Evolutionary conservation across 768 basidiomycete species (phyloP).

Genomic region (Psilocybe subaeruginosa): DNA sequence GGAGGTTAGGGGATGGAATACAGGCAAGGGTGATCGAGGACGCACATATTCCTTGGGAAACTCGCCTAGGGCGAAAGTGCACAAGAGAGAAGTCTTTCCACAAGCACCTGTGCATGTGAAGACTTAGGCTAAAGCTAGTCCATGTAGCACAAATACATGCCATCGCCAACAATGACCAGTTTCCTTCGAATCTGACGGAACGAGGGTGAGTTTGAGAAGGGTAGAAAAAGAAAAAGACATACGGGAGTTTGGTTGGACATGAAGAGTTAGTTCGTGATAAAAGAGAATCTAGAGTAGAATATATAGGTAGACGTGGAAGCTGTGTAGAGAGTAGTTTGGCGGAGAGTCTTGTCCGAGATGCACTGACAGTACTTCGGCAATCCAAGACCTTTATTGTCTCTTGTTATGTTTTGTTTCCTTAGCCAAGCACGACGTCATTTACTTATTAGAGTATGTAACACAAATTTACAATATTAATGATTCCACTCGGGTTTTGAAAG

Average conservation of each 20-base stretch:
- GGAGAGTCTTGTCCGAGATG: constrained; percentile 17
- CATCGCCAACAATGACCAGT: constrained; percentile 96
- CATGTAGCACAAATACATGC: constrained; percentile 46
- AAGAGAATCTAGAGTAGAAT: constrained; percentile 18
- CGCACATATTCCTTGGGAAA: constrained; percentile 96
- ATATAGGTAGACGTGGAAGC: constrained; percentile 21
- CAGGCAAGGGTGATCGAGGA: constrained; percentile 24
- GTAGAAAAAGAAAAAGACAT: constrained; percentile 12
- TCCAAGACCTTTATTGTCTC: constrained; percentile 17
- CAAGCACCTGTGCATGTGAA: constrained; percentile 70
- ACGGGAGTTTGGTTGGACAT: constrained; percentile 8
- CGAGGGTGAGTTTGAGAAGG: constrained; percentile 17
- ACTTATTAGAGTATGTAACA: not conserved
- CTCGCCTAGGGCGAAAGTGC: constrained; percentile 91
- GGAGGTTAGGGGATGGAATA: constrained; percentile 12
- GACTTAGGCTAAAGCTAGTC: constrained; percentile 21
- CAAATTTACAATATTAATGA: not conserved
- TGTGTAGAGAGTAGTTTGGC: constrained; percentile 12
- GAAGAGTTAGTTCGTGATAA: not conserved
- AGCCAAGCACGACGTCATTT: constrained; percentile 22
- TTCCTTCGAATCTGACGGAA: constrained; percentile 82
- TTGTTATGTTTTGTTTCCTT: constrained; percentile 14
- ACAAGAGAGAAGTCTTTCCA: constrained; percentile 92
- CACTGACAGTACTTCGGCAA: constrained; percentile 9
- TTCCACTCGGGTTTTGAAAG: constrained; percentile 24